Conservation (phyloP, 495 filamentous ascomycete genomes). For the Darksidea phi region DNA sequence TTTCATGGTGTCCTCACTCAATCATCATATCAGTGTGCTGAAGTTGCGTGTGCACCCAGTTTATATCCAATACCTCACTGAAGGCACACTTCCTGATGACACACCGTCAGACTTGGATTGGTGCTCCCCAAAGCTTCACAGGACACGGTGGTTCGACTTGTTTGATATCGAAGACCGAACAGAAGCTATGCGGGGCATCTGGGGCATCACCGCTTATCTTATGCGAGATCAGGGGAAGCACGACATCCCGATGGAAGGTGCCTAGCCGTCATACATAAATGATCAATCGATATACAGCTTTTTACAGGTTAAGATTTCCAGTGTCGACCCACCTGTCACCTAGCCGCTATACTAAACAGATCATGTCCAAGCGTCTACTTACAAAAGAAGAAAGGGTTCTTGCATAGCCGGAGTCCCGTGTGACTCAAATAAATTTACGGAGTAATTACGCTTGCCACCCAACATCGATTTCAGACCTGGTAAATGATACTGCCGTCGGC, state of each 20-base stretch:
- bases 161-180: conserved; percentile 65
- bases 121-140: conserved; percentile 57
- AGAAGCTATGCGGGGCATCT: conserved; percentile 69
- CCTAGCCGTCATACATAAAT: too few species aligned
- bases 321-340: too few species aligned
- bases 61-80: conserved; percentile 58
- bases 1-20: conserved; percentile 77
- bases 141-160: conserved; percentile 78
- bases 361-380: too few species aligned
- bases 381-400: too few species aligned
- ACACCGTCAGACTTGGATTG: conserved; percentile 19
- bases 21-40: conserved; percentile 77
- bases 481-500: too few species aligned
- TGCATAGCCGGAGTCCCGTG: too few species aligned
- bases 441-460: too few species aligned
- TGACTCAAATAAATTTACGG: too few species aligned
- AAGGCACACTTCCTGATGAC: conserved; percentile 24
- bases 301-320: too few species aligned
- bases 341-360: too few species aligned
- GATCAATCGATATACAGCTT: too few species aligned
- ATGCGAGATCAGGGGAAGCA: conserved; percentile 51
- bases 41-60: conserved; percentile 67
- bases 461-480: too few species aligned
- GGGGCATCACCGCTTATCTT: conserved; percentile 71
- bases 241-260: background rate